phyloP scores from a whole-genome alignment of 2,329 filamentous ascomycete species.

The Colletotrichum euphorbiae region DNA sequence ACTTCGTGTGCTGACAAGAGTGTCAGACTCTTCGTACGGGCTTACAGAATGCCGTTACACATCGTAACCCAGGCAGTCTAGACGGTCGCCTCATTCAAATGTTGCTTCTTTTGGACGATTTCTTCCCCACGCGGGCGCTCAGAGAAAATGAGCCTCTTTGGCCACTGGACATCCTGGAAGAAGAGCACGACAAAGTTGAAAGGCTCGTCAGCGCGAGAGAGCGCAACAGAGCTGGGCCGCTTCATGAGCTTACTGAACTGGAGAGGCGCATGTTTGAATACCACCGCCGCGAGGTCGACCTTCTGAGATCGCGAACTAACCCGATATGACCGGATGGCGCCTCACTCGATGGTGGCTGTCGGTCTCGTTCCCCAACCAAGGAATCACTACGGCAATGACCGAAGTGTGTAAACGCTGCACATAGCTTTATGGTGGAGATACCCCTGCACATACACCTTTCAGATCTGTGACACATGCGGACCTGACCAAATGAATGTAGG shows the following conservation, averaged over 20 bases:
- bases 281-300: slow-evolving; percentile 26
- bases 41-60: slow-evolving; percentile 32
- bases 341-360: slow-evolving; percentile 16
- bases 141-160: slow-evolving; percentile 17
- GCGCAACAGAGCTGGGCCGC: slow-evolving; percentile 18
- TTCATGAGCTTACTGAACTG: slow-evolving; percentile 26
- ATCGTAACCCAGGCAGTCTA: slow-evolving; percentile 26
- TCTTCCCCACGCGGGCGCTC: slow-evolving; percentile 12
- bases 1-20: neutral
- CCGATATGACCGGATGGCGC: slow-evolving; percentile 12
- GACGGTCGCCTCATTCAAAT: slow-evolving; percentile 32
- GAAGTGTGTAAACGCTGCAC: too few species aligned
- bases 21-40: slow-evolving; percentile 27
- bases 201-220: slow-evolving; percentile 12
- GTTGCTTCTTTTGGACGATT: slow-evolving; percentile 31
- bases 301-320: slow-evolving; percentile 23
- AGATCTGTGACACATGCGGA: neutral
- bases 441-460: neutral
- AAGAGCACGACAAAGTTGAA: slow-evolving; percentile 31
- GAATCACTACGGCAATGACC: neutral
- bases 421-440: neutral
- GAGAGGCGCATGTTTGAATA: slow-evolving; percentile 29
- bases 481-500: neutral
- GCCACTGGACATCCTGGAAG: slow-evolving; percentile 29
- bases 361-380: slow-evolving; percentile 20